Conservation (phyloP, 495 filamentous ascomycete species). For the Aspergillus hancockii region DNA sequence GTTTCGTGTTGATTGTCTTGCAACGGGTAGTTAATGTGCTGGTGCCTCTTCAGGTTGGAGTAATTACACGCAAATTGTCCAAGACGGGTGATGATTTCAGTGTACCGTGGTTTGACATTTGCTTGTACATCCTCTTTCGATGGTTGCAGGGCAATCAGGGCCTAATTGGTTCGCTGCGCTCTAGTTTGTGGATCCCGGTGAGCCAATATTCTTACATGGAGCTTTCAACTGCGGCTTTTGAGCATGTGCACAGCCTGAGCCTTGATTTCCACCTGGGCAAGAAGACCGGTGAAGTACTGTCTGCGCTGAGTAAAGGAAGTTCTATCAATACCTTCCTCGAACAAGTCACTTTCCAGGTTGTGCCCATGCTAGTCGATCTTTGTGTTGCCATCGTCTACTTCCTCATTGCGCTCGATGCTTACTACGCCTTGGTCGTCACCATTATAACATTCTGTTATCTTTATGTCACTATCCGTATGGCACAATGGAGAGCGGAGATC, state of each 20-base stretch:
- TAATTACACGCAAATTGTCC: constrained; percentile 68
- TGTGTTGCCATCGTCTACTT: constrained; percentile 86
- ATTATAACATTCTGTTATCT: constrained; percentile 96
- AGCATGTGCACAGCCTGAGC: constrained; percentile 93
- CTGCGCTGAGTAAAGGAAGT: constrained; percentile 90
- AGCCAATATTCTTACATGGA: constrained; percentile 95
- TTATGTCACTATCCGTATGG: constrained; percentile 93
- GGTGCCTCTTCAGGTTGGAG: constrained; percentile 74
- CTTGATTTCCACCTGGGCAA: constrained; percentile 96
- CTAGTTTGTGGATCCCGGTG: constrained; percentile 90
- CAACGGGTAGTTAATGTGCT: constrained; percentile 80
- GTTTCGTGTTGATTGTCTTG: constrained; percentile 72
- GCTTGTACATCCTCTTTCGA: constrained; percentile 75
- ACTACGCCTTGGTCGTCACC: constrained; percentile 89
- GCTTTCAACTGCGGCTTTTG: constrained; percentile 90
- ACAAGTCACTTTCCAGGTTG: constrained; percentile 90
- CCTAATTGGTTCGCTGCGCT: constrained; percentile 76
- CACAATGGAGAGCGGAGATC: constrained; percentile 87
- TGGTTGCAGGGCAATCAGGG: constrained; percentile 88
- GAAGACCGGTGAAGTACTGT: constrained; percentile 93
- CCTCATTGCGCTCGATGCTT: constrained; percentile 74
- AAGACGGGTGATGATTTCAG: constrained; percentile 43
- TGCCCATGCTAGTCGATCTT: constrained; percentile 93
- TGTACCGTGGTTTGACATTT: constrained; percentile 71
- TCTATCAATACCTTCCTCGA: constrained; percentile 97